These are phyloP conservation scores for Borovskyia barvae DNA, from an alignment of 208 protist species.

Conservation along the genomic window DNA sequence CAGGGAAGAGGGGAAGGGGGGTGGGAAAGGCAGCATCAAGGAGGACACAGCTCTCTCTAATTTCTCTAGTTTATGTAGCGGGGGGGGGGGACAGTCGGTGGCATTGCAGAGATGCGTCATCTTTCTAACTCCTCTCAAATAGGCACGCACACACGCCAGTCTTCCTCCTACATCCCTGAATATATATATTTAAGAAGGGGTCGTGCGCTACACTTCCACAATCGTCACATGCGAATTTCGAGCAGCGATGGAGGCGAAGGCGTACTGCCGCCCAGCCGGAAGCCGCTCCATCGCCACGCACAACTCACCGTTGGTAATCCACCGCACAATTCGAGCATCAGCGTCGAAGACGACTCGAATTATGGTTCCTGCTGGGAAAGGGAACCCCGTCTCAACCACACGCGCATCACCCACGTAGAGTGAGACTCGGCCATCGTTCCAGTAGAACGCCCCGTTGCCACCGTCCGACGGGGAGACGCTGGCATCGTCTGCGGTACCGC, in stretches of 20 bases:
- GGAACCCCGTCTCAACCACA: slow-evolving; percentile 33
- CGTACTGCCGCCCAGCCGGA: slow-evolving; percentile 32
- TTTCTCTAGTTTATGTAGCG: too few relatives aligned
- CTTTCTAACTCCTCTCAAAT: too few relatives aligned
- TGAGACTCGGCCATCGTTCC: slow-evolving; percentile 62
- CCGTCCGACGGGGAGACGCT: slow-evolving; percentile 5
- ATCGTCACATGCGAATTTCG: slow-evolving; percentile 60
- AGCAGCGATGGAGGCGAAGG: slow-evolving; percentile 47
- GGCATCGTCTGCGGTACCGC: slow-evolving; percentile 3
- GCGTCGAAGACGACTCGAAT: slow-evolving; percentile 55
- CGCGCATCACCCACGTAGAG: slow-evolving; percentile 37
- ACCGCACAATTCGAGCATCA: slow-evolving; percentile 48
- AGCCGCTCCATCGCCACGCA: slow-evolving; percentile 57
- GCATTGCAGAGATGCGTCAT: too few relatives aligned
- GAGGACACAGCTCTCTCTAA: neutral
- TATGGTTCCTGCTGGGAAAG: slow-evolving; percentile 25
- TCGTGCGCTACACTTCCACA: slow-evolving; percentile 13
- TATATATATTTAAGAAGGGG: too few relatives aligned
- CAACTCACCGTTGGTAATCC: slow-evolving; percentile 44
- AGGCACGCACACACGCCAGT: too few relatives aligned
- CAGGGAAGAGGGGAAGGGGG: too few relatives aligned
- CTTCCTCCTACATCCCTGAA: too few relatives aligned
- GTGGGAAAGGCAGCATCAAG: too few relatives aligned
- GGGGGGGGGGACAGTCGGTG: too few relatives aligned
- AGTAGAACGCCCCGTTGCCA: slow-evolving; percentile 48